Conservation (phyloP, 345 rosid species). For the Acer negundo region DNA sequence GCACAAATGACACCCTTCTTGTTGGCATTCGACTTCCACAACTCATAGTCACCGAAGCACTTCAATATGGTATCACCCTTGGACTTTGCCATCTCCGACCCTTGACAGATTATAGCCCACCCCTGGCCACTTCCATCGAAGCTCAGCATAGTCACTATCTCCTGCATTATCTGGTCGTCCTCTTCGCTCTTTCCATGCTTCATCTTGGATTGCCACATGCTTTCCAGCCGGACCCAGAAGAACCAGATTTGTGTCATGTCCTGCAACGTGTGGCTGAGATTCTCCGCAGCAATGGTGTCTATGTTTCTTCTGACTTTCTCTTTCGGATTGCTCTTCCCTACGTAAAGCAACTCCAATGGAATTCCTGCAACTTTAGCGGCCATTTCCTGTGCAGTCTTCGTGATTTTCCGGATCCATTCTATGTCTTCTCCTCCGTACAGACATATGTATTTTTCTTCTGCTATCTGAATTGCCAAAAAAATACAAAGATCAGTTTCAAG, state of each 20-base stretch:
- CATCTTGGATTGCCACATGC: constrained; percentile 72
- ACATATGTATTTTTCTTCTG: constrained; percentile 43
- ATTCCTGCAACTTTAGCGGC: constrained; percentile 39
- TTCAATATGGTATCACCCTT: constrained; percentile 29
- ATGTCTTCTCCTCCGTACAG: constrained; percentile 62
- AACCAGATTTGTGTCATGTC: constrained; percentile 34
- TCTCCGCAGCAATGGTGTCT: constrained; percentile 9
- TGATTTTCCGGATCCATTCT: constrained; percentile 56
- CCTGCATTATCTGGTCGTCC: constrained; percentile 52
- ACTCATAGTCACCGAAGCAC: constrained; percentile 23
- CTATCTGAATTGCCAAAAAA: constrained; percentile 27
- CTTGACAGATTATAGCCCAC: constrained; percentile 53
- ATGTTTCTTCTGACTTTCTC: constrained; percentile 36
- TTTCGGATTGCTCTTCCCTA: constrained; percentile 49
- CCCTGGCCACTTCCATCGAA: constrained; percentile 58
- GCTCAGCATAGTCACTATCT: constrained; percentile 53
- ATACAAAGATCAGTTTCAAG: neutral
- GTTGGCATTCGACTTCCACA: constrained; percentile 21
- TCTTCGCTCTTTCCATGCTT: constrained; percentile 37
- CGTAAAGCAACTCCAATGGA: constrained; percentile 49
- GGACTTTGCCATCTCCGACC: constrained; percentile 42
- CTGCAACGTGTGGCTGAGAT: constrained; percentile 36
- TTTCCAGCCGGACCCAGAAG: constrained; percentile 65
- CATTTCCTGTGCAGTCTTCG: constrained; percentile 25
- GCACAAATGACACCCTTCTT: constrained; percentile 47